Base-by-base conservation (phyloP, 2,329 filamentous ascomycete genomes). In the Sphaceloma murrayae region DNA sequence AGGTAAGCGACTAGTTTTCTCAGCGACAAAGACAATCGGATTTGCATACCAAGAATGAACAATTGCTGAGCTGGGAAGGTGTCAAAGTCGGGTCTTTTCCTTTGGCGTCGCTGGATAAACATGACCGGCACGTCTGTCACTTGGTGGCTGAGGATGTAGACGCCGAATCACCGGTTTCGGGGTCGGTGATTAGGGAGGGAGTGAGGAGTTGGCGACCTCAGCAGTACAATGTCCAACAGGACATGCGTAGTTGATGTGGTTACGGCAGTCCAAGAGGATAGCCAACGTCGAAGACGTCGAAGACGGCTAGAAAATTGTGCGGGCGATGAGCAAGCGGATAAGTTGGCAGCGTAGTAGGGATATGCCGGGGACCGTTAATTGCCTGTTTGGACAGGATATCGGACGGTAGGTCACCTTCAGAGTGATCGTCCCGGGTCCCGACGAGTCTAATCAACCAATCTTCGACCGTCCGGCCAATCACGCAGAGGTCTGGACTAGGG, bases 11-110 rank as follows among this genome's bases (percentile, higher is more conserved):
- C n/a, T n/a, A n/a, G n/a, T n/a, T n/a, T n/a, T n/a, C n/a, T n/a
- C n/a, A n/a, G n/a, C n/a, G n/a, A n/a, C n/a, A n/a, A n/a, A n/a
- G n/a, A n/a, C n/a, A n/a, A n/a, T n/a, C n/a, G n/a, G n/a, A n/a
- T n/a, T n/a, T n/a, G n/a, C n/a, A n/a, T 68, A 93, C 86, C 85
- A 53, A 95, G 74, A 13, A 94, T 66, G 54, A 89, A 87, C 18
- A 94, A 77, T 62, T 95, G 88, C 17, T 78, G 66, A 5, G 82
- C 77, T 3, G 87, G 88, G 57, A 94, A 94, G 56, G 77, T 77
- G 66, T 86, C 74, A 53, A 77, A 73, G 63, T 82, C 73, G 66
- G 72, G 65, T 64, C 62, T 59, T 45, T 30, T 55, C 67, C 66
- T 74, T 74, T 62, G 62, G 65, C 66, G 62, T 56, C 57, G 70